Evolutionary conservation across 176 grass and related monocot genomes (phyloP).

Genomic region (Pharus latifolius): DNA sequence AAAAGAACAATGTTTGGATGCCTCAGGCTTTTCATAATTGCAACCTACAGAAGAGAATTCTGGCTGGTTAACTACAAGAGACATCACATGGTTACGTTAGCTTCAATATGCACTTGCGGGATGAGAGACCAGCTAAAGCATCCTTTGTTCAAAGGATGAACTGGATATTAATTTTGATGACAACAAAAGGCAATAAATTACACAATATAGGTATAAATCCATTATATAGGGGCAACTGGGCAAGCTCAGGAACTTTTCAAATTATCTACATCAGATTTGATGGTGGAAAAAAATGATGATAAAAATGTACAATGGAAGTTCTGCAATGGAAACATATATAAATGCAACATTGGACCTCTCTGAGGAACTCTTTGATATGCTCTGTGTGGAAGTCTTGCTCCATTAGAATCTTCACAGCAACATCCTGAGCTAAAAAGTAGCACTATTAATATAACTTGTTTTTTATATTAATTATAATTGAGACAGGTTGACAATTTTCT

Average conservation of each 20-base stretch:
- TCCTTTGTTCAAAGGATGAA: neutral
- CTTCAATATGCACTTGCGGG: neutral
- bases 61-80: neutral
- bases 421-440: conserved; percentile 41
- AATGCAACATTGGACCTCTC: conserved; percentile 42
- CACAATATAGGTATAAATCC: neutral
- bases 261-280: neutral
- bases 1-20: conserved; percentile 97
- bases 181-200: neutral
- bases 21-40: conserved; percentile 85
- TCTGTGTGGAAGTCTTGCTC: conserved; percentile 76
- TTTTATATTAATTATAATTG: neutral
- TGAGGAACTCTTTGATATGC: conserved; percentile 63
- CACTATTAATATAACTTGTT: neutral
- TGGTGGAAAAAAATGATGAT: neutral
- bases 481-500: neutral
- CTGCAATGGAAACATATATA: neutral
- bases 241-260: neutral
- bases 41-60: conserved; percentile 40
- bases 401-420: conserved; percentile 87
- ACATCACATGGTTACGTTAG: neutral
- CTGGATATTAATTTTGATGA: neutral
- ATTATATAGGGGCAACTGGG: neutral
- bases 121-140: neutral
- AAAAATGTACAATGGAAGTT: neutral